Percentiles rank a stretch among this genome's conserved stretches.
Evolutionary conservation across 306 rosid species (phyloP).

Genomic region (Citrullus colocynthis): DNA sequence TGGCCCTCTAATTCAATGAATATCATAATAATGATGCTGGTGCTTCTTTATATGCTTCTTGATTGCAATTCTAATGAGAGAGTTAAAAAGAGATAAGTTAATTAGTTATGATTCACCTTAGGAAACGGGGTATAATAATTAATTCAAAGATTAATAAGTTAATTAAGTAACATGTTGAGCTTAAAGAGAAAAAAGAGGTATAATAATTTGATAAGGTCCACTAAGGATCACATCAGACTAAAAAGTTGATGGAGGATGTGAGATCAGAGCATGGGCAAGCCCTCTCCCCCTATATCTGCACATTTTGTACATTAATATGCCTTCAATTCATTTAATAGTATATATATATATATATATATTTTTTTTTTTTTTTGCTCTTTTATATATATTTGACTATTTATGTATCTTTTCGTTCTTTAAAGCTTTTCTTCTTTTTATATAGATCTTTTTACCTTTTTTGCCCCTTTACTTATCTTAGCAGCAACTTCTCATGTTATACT

Average conservation of each 20-base stretch:
- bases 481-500: constrained; percentile 1
- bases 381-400: neutral
- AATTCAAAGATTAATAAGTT: constrained; percentile 12
- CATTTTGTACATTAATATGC: neutral
- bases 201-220: constrained; percentile 35
- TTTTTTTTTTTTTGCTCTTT: neutral
- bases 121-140: constrained; percentile 13
- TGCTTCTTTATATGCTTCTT: no score
- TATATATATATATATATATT: no score
- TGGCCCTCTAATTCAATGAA: neutral
- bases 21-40: neutral
- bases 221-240: constrained; percentile 56
- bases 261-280: constrained; percentile 53
- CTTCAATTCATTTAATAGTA: neutral
- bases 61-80: neutral
- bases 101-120: constrained; percentile 6
- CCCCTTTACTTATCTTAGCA: constrained; percentile 7
- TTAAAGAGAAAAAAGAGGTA: constrained; percentile 2
- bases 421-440: constrained; percentile 1
- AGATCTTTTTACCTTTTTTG: neutral
- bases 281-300: constrained; percentile 10
- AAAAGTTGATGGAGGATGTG: constrained; percentile 42
- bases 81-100: neutral
- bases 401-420: neutral
- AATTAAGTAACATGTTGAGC: constrained; percentile 6